These are phyloP conservation scores for Microdochium bolleyi DNA, from an alignment of 2,329 filamentous ascomycete genomes.

Conservation along the genomic window DNA sequence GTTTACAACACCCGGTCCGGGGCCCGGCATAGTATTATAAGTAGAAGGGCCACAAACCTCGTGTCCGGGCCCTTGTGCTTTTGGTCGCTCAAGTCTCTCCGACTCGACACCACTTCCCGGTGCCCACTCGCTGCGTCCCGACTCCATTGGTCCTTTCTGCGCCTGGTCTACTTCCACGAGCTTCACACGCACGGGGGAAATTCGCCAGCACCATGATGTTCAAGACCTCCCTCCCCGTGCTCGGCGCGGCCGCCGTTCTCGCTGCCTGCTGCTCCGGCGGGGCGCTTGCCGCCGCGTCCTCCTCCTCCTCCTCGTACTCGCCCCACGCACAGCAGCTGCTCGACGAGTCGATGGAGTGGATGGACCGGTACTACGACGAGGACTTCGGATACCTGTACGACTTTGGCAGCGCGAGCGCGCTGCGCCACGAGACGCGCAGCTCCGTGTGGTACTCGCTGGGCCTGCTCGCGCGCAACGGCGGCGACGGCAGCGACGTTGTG, in stretches of 20 bases:
- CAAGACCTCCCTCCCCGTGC: not conserved
- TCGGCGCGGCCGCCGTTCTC: not conserved
- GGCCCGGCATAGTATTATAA: no score
- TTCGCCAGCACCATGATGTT: not conserved
- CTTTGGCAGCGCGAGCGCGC: constrained; percentile 31
- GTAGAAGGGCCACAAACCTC: no score
- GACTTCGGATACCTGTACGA: constrained; percentile 44
- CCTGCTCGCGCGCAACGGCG: constrained; percentile 45
- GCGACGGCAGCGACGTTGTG: constrained; percentile 31
- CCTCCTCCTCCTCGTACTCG: not conserved
- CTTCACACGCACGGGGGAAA: no score
- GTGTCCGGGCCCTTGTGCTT: no score
- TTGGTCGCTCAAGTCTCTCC: no score
- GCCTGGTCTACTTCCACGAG: no score
- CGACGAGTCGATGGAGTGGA: constrained; percentile 43
- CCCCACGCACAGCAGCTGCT: constrained; percentile 28
- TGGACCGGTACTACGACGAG: constrained; percentile 47
- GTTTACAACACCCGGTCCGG: no score
- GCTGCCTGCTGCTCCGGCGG: not conserved
- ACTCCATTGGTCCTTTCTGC: no score
- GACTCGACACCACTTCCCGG: no score
- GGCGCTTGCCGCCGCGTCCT: not conserved
- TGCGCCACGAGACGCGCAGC: constrained; percentile 47
- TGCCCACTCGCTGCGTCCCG: no score
- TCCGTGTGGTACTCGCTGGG: constrained; percentile 53